Evolutionary conservation across 2,329 filamentous ascomycete genomes (phyloP).

Genomic region (Nannizzia gypsea): DNA sequence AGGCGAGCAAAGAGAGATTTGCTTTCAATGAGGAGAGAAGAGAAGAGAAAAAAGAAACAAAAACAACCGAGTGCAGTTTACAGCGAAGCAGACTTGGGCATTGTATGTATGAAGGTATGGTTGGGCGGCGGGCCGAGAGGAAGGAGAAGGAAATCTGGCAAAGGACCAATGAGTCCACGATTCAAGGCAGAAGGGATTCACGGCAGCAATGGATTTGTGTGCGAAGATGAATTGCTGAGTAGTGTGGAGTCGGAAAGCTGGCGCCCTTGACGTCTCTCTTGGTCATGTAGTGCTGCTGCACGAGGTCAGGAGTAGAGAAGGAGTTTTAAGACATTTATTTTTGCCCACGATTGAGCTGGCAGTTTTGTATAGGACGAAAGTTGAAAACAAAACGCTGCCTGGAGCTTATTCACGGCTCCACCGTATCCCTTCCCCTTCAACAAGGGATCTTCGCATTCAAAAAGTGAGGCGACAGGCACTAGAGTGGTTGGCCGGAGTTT

Average conservation of each 20-base stretch:
- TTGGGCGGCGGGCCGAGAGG: neutral
- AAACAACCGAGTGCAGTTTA: constrained; percentile 1
- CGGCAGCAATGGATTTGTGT: constrained; percentile 3
- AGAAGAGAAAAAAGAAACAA: neutral
- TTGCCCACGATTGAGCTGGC: neutral
- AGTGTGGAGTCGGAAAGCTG: constrained; percentile 4
- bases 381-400: constrained; percentile 1
- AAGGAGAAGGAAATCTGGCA: constrained; percentile 8
- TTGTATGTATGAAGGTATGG: neutral
- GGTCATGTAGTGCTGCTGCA: constrained; percentile 2
- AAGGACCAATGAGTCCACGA: constrained; percentile 13
- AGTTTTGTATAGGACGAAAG: constrained; percentile 3
- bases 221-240: constrained; percentile 1
- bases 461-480: constrained; percentile 4
- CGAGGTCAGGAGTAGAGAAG: neutral
- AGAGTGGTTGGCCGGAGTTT: constrained; percentile 1
- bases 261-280: neutral
- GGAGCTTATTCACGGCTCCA: constrained; percentile 5
- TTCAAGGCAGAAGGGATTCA: constrained; percentile 2
- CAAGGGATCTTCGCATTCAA: constrained; percentile 6
- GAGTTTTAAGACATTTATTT: neutral
- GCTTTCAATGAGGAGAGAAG: neutral
- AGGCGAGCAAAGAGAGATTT: neutral
- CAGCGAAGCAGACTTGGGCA: constrained; percentile 1
- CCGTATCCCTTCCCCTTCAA: constrained; percentile 3